These are phyloP conservation scores for Naganishia friedmannii DNA, from an alignment of 768 basidiomycete species.

Conservation along the genomic window DNA sequence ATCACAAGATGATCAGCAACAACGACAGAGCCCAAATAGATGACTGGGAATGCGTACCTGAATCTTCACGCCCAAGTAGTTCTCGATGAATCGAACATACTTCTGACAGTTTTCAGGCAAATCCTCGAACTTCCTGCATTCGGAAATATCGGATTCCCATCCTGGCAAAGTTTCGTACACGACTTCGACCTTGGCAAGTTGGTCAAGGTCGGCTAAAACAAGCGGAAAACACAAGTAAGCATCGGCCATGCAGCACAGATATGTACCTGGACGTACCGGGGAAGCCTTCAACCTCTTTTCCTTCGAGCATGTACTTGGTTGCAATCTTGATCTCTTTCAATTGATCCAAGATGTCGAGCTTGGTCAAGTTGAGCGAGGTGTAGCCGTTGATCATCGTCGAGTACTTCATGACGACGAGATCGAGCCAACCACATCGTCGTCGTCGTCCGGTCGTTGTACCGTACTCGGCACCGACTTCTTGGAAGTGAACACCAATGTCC, in stretches of 20 bases:
- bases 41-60: background rate
- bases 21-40: background rate
- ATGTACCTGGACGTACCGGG: conserved; percentile 62
- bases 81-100: conserved; percentile 84
- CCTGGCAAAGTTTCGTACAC: conserved; percentile 85
- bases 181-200: conserved; percentile 74
- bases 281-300: conserved; percentile 74
- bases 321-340: conserved; percentile 84
- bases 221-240: conserved; percentile 18
- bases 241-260: background rate
- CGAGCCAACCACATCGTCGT: conserved; percentile 94
- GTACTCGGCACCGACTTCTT: conserved; percentile 88
- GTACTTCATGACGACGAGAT: conserved; percentile 89
- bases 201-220: conserved; percentile 72
- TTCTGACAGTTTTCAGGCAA: conserved; percentile 79
- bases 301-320: conserved; percentile 73
- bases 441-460: conserved; percentile 90
- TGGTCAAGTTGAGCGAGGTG: conserved; percentile 87
- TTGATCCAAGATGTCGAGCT: conserved; percentile 85
- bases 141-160: conserved; percentile 77
- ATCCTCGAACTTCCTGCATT: conserved; percentile 63
- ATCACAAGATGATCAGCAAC: background rate
- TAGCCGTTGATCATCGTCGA: conserved; percentile 95
- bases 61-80: conserved; percentile 67
- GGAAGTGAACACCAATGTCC: conserved; percentile 79